phyloP scores from a whole-genome alignment of 2,329 filamentous ascomycete genomes.

The Hypomyces perniciosus region DNA sequence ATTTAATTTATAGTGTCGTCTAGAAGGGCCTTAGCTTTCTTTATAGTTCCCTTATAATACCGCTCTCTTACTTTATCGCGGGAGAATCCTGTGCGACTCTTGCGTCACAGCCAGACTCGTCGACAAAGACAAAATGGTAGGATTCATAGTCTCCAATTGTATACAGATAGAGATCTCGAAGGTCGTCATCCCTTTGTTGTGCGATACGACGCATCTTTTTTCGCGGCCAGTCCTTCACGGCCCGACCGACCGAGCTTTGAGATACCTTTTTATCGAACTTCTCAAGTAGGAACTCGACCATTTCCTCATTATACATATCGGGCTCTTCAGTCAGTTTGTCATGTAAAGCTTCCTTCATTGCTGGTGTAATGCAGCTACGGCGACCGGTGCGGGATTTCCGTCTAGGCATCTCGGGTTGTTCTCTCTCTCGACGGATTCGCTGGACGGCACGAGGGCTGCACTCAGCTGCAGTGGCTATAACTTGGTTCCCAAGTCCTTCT shows the following conservation, averaged over 20 bases:
- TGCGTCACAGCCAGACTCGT: conserved; percentile 32
- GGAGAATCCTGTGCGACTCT: conserved; percentile 25
- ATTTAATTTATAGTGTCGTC: too few species aligned
- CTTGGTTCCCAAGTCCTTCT: neutral
- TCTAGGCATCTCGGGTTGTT: neutral
- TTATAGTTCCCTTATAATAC: too few species aligned
- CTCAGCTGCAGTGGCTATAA: neutral
- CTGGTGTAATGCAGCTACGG: conserved; percentile 18
- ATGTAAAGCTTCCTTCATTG: conserved; percentile 19
- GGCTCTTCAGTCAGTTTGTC: conserved; percentile 21
- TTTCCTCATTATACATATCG: conserved; percentile 20
- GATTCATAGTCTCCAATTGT: conserved; percentile 25
- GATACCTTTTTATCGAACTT: conserved; percentile 5
- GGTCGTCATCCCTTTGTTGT: conserved; percentile 26
- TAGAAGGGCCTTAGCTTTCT: too few species aligned
- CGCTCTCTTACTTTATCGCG: too few species aligned
- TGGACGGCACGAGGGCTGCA: neutral
- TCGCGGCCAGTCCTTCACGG: conserved; percentile 24
- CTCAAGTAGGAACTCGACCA: conserved; percentile 18
- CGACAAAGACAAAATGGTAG: conserved; percentile 29
- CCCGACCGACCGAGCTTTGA: conserved; percentile 17
- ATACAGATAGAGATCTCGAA: conserved; percentile 30
- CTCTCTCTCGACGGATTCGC: neutral
- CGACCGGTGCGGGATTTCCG: conserved; percentile 14
- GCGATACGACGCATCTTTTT: conserved; percentile 25